phyloP scores from a whole-genome alignment of 2,329 filamentous ascomycete species.

The Pyricularia sp. region DNA sequence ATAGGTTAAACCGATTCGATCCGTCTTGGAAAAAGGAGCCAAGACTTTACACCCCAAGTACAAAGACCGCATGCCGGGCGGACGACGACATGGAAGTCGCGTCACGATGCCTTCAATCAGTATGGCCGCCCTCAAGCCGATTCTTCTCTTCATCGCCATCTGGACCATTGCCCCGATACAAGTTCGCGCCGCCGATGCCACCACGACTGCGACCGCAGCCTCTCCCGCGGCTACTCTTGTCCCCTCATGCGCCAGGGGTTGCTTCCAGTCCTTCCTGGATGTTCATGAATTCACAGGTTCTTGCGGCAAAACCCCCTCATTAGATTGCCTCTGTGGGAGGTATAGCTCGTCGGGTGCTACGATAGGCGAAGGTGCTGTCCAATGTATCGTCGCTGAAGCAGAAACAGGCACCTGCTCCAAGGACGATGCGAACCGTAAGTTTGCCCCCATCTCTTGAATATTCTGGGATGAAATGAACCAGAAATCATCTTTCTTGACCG shows the following conservation, averaged over 20 bases:
- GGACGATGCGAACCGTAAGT: conserved; percentile 29
- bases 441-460: not conserved
- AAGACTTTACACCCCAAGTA: not conserved
- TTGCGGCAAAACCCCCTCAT: conserved; percentile 40
- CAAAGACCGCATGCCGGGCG: conserved; percentile 1
- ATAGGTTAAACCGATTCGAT: not conserved
- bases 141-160: conserved; percentile 17
- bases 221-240: conserved; percentile 25
- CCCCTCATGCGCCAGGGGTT: conserved; percentile 50
- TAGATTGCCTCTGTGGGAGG: conserved; percentile 56
- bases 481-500: not conserved
- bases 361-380: conserved; percentile 60
- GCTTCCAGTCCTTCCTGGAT: conserved; percentile 54
- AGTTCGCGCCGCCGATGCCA: not conserved
- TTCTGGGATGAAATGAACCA: not conserved
- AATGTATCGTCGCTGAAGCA: conserved; percentile 52
- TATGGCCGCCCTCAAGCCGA: conserved; percentile 28
- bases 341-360: conserved; percentile 54
- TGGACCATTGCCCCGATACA: conserved; percentile 19
- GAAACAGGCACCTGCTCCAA: conserved; percentile 41
- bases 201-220: conserved; percentile 14
- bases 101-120: conserved; percentile 29
- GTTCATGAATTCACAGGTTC: conserved; percentile 42
- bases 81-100: conserved; percentile 5
- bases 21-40: not conserved